Conservation (phyloP, 2,329 filamentous ascomycete species). For the Parafenestella ontariensis region DNA sequence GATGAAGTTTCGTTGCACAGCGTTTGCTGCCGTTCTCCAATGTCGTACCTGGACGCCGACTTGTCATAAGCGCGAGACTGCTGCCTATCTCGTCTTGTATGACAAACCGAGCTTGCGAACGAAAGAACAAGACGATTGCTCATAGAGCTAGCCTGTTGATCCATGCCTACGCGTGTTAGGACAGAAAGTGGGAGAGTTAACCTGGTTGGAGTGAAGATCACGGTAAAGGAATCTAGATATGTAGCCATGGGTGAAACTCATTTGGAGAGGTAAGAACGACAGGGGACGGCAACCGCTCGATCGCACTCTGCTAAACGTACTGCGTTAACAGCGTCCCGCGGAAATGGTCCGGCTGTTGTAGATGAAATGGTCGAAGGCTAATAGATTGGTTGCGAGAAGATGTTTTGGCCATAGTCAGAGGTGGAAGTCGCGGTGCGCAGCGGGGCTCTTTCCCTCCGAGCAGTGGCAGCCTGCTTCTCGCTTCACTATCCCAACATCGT, state of each 20-base stretch:
- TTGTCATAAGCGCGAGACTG: conserved; percentile 9
- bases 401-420: background rate
- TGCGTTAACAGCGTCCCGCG: too few species aligned
- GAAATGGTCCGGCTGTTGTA: too few species aligned
- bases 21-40: conserved; percentile 1
- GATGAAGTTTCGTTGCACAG: background rate
- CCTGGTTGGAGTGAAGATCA: background rate
- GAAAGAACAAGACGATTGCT: background rate
- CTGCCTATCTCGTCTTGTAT: conserved; percentile 6
- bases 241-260: too few species aligned
- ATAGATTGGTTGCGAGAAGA: too few species aligned
- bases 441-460: background rate
- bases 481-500: conserved; percentile 42
- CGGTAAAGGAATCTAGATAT: background rate
- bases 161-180: background rate
- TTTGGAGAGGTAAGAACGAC: too few species aligned
- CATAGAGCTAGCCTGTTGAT: background rate
- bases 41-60: conserved; percentile 20
- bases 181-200: background rate
- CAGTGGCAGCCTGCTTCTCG: conserved; percentile 22
- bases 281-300: too few species aligned
- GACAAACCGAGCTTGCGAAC: background rate
- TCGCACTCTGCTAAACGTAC: too few species aligned
- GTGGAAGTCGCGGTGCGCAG: background rate
- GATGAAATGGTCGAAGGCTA: too few species aligned